Evolutionary conservation across 495 filamentous ascomycete genomes (phyloP), one percentile per base, ranked within the genome.

Genomic region (Amorphotheca resinae): DNA sequence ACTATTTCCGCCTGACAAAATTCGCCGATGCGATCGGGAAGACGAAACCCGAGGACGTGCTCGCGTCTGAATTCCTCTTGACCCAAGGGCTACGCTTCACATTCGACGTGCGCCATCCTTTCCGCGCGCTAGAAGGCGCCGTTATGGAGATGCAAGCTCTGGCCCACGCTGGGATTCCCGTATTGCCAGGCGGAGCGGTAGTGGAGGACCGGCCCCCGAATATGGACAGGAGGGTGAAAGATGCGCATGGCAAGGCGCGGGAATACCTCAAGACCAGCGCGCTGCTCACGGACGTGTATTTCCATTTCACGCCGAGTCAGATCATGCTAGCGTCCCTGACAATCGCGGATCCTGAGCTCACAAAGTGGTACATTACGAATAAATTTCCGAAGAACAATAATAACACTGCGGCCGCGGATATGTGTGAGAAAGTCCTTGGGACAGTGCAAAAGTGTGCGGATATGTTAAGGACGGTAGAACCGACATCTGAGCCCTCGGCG

Each of bases 61-160:
- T 95, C 20, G 82, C 84, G 0, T 84, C 87, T 7, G 91, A 98
- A 57, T 95, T 87, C 57, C 68, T 94, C 22, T 68, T 98, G 21
- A 88, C 84, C 45, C 89, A 95, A 60, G 86, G 84, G 17, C 75
- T 96, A n/a, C 74, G 88, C 37, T 98, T 94, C 64, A 82, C 82
- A 25, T 86, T 96, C 52, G 86, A 95, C 48, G 80, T 96, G 2
- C 76, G 83, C 46, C 93, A 96, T 61, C 91, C 93, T 2, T 87
- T 84, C 57, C 81, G 87, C 26, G 85, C 82, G 2, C 65, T 96
- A 2, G 82, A 89, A 55, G 91, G 88, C 22, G 81, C 78, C 14
- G 62, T 84, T 41, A 84, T 95, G 77, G 88, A 95, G 57, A 66
- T 96, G 26, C 52, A 60, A 39, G 80, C 75, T 25, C 65, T 84